phyloP scores from a whole-genome alignment of 176 grass and related monocot species.

The Eragrostis curvula region DNA sequence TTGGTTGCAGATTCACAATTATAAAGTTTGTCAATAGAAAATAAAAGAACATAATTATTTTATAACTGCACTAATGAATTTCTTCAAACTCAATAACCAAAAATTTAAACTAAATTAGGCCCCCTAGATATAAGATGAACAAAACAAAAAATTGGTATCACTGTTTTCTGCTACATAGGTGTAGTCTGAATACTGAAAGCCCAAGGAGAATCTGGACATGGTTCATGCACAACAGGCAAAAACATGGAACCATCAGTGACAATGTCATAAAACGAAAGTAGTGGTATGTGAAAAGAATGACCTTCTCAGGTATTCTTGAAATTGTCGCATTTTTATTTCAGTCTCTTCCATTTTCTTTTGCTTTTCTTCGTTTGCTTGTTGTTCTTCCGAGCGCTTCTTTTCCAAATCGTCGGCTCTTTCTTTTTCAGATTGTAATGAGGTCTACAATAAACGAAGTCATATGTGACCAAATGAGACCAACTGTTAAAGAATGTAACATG shows the following conservation, averaged over 20 bases:
- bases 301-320: constrained; percentile 90
- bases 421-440: constrained; percentile 76
- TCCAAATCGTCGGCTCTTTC: constrained; percentile 73
- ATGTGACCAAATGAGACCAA: constrained; percentile 39
- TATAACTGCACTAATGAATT: neutral
- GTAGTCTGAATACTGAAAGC: neutral
- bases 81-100: neutral
- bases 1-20: neutral
- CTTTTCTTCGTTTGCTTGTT: constrained; percentile 71
- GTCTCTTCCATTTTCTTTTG: constrained; percentile 82
- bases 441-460: constrained; percentile 53
- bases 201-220: neutral
- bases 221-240: constrained; percentile 17
- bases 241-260: neutral
- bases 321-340: constrained; percentile 80
- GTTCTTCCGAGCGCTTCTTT: constrained; percentile 71
- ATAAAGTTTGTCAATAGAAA: neutral
- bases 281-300: constrained; percentile 47
- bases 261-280: constrained; percentile 7
- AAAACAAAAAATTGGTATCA: constrained; percentile 1
- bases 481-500: constrained; percentile 27
- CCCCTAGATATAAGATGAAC: neutral
- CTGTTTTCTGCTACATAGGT: neutral
- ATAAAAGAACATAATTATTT: neutral
- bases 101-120: neutral